Percentiles rank a stretch among this genome's conserved stretches.
Evolutionary conservation across 768 basidiomycete genomes (phyloP).

Genomic region (Boletus speciosus): DNA sequence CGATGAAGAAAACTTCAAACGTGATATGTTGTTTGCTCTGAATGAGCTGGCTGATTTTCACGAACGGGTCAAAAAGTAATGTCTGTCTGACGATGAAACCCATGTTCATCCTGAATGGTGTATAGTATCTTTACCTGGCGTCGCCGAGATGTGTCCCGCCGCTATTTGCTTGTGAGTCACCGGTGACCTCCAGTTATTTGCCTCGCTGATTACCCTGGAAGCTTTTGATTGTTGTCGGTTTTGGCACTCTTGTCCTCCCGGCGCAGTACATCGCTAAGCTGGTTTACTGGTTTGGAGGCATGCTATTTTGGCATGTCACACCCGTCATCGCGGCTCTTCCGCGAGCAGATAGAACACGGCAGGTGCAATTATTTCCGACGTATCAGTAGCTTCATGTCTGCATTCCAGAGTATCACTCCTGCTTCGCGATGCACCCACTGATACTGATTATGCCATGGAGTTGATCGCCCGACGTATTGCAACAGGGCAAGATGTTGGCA

Average conservation of each 20-base stretch:
- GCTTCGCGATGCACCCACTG: constrained; percentile 56
- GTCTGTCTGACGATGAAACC: background rate
- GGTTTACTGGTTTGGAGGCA: constrained; percentile 43
- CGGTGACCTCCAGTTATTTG: background rate
- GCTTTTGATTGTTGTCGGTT: constrained; percentile 39
- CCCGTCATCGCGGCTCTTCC: constrained; percentile 55
- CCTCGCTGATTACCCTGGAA: constrained; percentile 4
- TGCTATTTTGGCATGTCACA: constrained; percentile 60
- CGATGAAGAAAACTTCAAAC: constrained; percentile 42
- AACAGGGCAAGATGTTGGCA: constrained; percentile 47
- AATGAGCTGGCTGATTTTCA: constrained; percentile 56
- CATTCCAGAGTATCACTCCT: constrained; percentile 42
- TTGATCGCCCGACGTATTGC: constrained; percentile 59
- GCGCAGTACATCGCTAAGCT: constrained; percentile 49
- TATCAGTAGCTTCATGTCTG: background rate
- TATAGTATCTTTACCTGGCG: constrained; percentile 68
- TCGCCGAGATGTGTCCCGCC: constrained; percentile 44
- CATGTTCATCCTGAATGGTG: constrained; percentile 1
- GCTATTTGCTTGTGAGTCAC: constrained; percentile 46
- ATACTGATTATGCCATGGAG: constrained; percentile 69
- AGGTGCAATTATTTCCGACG: constrained; percentile 10
- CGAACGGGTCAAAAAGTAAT: constrained; percentile 63
- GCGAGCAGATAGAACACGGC: constrained; percentile 46
- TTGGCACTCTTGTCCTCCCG: constrained; percentile 45
- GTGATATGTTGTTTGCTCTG: constrained; percentile 38